Conservation (phyloP, 495 filamentous ascomycete species). For the Podospora pseudopauciseta region DNA sequence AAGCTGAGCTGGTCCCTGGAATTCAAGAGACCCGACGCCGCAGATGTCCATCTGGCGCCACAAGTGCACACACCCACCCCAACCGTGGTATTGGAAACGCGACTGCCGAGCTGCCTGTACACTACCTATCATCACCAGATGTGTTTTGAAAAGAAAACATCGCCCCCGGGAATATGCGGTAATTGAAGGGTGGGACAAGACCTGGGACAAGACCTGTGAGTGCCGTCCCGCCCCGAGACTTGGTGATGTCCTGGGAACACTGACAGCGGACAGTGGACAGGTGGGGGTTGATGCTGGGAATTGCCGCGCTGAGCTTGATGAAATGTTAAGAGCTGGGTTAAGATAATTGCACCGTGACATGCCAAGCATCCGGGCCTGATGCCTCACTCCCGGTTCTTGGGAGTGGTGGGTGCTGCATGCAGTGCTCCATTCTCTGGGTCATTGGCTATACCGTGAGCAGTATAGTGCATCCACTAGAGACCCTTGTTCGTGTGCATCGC, state of each 20-base stretch:
- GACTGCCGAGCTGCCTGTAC: not conserved
- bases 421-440: slow-evolving; percentile 3
- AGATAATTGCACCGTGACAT: slow-evolving; percentile 3
- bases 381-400: slow-evolving; percentile 6
- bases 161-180: not conserved
- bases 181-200: slow-evolving; percentile 1
- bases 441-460: not conserved
- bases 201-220: not conserved
- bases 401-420: not conserved
- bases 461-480: slow-evolving; percentile 1
- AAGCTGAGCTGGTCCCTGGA: not conserved
- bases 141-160: no score
- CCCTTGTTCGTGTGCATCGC: not conserved
- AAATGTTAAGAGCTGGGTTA: not conserved
- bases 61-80: not conserved
- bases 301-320: not conserved
- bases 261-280: not conserved
- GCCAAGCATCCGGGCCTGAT: slow-evolving; percentile 4
- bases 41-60: not conserved
- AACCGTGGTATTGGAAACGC: slow-evolving; percentile 4
- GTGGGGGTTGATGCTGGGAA: not conserved
- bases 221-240: slow-evolving; percentile 1
- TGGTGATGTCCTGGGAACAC: not conserved
- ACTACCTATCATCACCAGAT: no score
- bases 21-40: not conserved